Conservation (phyloP, 495 filamentous ascomycete genomes). For the Penicillium dipodomyicola region DNA sequence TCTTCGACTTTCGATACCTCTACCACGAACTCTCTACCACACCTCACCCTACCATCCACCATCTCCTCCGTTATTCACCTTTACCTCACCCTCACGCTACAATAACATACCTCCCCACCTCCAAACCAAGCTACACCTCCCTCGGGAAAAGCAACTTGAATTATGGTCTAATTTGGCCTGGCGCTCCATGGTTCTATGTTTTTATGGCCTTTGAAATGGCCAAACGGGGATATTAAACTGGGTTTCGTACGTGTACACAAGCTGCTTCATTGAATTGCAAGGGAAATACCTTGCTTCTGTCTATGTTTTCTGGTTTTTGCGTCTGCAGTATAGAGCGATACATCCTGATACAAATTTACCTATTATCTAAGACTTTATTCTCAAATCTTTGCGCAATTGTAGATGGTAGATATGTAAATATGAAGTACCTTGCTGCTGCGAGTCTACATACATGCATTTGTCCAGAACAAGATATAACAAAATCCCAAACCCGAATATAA, state of each 20-base stretch:
- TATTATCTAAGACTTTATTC: background rate
- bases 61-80: background rate
- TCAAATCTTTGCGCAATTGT: background rate
- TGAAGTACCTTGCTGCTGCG: background rate
- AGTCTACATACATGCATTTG: background rate
- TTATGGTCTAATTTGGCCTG: conserved; percentile 8
- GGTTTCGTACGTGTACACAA: conserved; percentile 7
- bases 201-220: conserved; percentile 1
- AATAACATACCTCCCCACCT: background rate
- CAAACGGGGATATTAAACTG: conserved; percentile 1
- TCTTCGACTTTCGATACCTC: background rate
- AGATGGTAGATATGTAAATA: background rate
- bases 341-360: background rate
- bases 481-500: background rate
- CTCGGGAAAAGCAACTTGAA: conserved; percentile 12
- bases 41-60: too few species aligned
- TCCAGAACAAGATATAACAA: background rate
- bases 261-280: background rate
- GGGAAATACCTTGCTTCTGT: background rate
- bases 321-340: conserved; percentile 10
- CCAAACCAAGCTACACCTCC: background rate
- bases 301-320: background rate
- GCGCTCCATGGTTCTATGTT: conserved; percentile 11
- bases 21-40: background rate
- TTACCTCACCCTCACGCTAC: background rate